A percentile compares a stretch with the other conserved stretches of the same genome.
These are phyloP conservation scores for Aureobasidium sp. DNA, from an alignment of 2,329 filamentous ascomycete genomes.

Conservation along the genomic window DNA sequence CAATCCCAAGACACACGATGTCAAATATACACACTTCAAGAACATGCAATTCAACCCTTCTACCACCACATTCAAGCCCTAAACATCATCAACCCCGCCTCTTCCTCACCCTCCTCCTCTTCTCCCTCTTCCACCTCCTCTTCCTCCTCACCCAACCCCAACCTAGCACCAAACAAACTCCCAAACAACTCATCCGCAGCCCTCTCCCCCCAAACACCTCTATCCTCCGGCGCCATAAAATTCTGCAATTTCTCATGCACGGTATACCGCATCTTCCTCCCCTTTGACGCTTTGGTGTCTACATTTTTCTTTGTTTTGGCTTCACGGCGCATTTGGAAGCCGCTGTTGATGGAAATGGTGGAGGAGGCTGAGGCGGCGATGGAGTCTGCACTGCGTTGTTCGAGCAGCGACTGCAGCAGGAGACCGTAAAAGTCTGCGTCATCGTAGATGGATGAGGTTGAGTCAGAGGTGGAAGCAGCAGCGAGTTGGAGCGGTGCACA, in stretches of 20 bases:
- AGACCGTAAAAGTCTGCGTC: slow-evolving; percentile 93
- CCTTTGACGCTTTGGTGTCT: slow-evolving; percentile 92
- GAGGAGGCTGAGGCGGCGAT: slow-evolving; percentile 28
- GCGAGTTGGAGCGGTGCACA: slow-evolving; percentile 63
- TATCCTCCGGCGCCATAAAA: slow-evolving; percentile 91
- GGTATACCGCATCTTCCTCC: slow-evolving; percentile 85
- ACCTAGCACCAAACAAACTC: slow-evolving; percentile 42
- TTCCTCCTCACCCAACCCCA: slow-evolving; percentile 39
- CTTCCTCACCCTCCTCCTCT: slow-evolving; percentile 20
- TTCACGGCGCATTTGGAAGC: slow-evolving; percentile 52
- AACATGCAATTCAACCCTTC: too few species aligned
- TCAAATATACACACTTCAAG: too few species aligned
- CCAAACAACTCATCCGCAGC: slow-evolving; percentile 61
- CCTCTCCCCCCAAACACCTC: slow-evolving; percentile 69
- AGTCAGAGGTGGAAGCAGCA: slow-evolving; percentile 34
- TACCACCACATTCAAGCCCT: slow-evolving; percentile 16
- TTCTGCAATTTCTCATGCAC: slow-evolving; percentile 97
- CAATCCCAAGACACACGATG: too few species aligned
- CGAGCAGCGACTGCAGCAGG: slow-evolving; percentile 85
- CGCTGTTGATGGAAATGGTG: slow-evolving; percentile 30
- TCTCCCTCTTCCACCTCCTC: slow-evolving; percentile 25
- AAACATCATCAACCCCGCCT: slow-evolving; percentile 29
- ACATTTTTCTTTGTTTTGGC: slow-evolving; percentile 80
- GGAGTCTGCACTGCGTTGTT: slow-evolving; percentile 66
- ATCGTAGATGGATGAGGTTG: slow-evolving; percentile 59